phyloP scores from a whole-genome alignment of 2,329 filamentous ascomycete genomes.

The Alternaria arborescens region DNA sequence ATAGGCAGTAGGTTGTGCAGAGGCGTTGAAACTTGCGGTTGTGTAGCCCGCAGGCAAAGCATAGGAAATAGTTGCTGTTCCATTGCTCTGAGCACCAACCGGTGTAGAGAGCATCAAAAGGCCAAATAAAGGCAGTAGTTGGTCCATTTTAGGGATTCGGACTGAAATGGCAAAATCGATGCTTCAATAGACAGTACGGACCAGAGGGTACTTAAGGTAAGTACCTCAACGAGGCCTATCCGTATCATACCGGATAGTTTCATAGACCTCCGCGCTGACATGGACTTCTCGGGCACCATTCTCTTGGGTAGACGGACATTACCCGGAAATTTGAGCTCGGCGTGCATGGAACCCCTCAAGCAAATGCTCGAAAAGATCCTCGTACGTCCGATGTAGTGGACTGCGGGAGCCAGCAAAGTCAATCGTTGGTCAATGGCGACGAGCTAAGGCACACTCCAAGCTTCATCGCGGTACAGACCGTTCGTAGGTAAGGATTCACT shows the following conservation, averaged over 20 bases:
- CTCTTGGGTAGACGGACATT: conserved; percentile 5
- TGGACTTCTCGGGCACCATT: conserved; percentile 8
- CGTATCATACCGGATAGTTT: conserved; percentile 8
- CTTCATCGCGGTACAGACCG: conserved; percentile 20
- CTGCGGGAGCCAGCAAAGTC: conserved; percentile 14
- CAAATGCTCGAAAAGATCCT: conserved; percentile 13
- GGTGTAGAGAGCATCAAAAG: conserved; percentile 25
- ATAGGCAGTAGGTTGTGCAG: conserved; percentile 55
- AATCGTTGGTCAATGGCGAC: conserved; percentile 26
- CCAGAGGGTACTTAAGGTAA: conserved; percentile 20
- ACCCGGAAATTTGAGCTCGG: conserved; percentile 23
- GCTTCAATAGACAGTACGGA: background rate
- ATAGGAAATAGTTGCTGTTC: conserved; percentile 38
- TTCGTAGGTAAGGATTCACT: conserved; percentile 21
- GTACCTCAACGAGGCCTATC: conserved; percentile 12
- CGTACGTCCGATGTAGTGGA: conserved; percentile 8
- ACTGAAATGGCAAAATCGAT: conserved; percentile 1
- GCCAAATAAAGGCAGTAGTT: conserved; percentile 22
- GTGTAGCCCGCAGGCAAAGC: conserved; percentile 46
- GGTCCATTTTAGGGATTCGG: conserved; percentile 30
- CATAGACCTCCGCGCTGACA: conserved; percentile 21
- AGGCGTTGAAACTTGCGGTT: conserved; percentile 52
- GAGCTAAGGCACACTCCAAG: conserved; percentile 30
- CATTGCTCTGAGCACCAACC: conserved; percentile 25
- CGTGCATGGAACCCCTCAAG: conserved; percentile 24